Percentiles rank a stretch among this genome's conserved stretches.
phyloP scores from a whole-genome alignment of 176 grass and related monocot genomes.

The Hyparrhenia diplandra region DNA sequence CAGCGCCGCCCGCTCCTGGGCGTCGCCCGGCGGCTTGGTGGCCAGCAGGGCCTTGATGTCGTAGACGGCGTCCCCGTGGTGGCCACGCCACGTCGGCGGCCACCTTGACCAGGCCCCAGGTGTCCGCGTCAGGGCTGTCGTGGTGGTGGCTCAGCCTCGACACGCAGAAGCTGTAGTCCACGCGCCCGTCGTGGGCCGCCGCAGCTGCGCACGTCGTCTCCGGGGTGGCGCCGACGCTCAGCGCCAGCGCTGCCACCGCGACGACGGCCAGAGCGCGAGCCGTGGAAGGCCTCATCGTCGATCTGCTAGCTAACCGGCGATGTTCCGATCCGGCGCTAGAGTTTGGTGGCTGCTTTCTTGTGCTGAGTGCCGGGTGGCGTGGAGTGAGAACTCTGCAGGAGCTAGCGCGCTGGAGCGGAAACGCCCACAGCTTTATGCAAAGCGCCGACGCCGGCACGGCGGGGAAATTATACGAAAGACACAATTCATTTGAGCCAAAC shows the following conservation, averaged over 20 bases:
- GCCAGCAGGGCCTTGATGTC: background rate
- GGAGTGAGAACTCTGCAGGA: too few relatives aligned
- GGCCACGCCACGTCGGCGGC: slow-evolving; percentile 25
- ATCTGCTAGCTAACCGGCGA: background rate
- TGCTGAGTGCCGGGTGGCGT: background rate
- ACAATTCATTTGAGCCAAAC: too few relatives aligned
- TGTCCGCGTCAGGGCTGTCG: slow-evolving; percentile 30
- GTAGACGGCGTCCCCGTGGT: background rate
- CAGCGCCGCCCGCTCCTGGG: background rate
- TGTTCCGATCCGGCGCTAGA: background rate
- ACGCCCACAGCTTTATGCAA: too few relatives aligned
- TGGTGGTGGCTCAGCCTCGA: slow-evolving; percentile 20
- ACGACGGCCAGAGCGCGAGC: background rate
- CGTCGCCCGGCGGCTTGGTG: background rate
- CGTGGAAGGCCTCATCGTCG: background rate
- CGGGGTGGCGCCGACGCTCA: background rate
- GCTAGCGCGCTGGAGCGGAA: background rate
- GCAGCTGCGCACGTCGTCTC: slow-evolving; percentile 21
- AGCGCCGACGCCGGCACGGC: too few relatives aligned
- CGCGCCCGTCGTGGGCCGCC: background rate
- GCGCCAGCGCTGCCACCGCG: background rate
- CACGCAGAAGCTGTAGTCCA: slow-evolving; percentile 31
- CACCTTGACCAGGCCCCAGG: slow-evolving; percentile 39
- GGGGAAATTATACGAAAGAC: too few relatives aligned
- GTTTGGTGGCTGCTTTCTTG: background rate